Conservation (phyloP, 179 eudicot genomes). For the Beta macrorhiza region DNA sequence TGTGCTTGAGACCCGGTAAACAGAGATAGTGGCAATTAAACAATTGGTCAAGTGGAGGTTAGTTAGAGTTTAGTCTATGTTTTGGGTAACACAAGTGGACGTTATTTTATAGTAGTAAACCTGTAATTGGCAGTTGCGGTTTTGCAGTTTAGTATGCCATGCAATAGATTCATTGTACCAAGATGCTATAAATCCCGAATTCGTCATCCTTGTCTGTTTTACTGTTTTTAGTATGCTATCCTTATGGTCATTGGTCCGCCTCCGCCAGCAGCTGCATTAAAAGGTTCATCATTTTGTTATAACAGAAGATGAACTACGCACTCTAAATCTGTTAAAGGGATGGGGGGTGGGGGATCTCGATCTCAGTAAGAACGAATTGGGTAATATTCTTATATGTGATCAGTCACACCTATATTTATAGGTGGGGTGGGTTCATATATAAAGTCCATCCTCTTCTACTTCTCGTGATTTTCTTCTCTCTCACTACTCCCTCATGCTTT, state of each 20-base stretch:
- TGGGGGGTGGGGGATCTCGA: too few species aligned
- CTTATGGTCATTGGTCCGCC: background rate
- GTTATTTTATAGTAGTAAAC: background rate
- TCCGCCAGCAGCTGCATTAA: background rate
- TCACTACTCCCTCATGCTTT: too few species aligned
- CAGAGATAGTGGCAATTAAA: slow-evolving; percentile 13
- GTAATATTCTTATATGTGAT: too few species aligned
- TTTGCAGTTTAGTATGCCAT: background rate
- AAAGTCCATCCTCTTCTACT: too few species aligned
- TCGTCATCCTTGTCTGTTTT: slow-evolving; percentile 1
- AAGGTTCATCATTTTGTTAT: background rate
- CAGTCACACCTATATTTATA: too few species aligned
- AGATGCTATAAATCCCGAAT: background rate
- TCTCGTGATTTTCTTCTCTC: too few species aligned
- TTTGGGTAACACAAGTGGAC: background rate
- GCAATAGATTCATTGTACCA: slow-evolving; percentile 2
- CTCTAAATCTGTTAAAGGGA: too few species aligned
- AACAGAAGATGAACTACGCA: too few species aligned
- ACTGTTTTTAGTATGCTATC: slow-evolving; percentile 3
- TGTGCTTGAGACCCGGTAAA: slow-evolving; percentile 9
- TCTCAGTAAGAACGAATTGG: too few species aligned
- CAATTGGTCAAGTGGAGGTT: background rate
- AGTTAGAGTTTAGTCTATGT: too few species aligned
- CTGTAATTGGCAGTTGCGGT: background rate
- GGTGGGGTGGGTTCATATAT: too few species aligned